A percentile compares a stretch with the other conserved stretches of the same genome.
These are phyloP conservation scores for Multifurca ochricompacta DNA, from an alignment of 768 basidiomycete species.

Conservation along the genomic window DNA sequence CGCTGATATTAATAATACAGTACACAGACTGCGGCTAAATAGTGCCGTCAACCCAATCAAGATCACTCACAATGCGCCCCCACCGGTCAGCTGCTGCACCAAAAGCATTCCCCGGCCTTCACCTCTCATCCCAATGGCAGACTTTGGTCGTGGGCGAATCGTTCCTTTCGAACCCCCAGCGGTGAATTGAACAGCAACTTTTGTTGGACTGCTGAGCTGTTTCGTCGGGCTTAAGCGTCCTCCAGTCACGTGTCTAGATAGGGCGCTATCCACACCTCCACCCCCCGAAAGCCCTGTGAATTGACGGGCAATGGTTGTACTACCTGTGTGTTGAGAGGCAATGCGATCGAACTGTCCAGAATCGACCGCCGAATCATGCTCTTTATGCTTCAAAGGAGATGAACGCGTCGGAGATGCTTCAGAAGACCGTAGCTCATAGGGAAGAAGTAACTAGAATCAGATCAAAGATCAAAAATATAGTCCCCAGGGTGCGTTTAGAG, in stretches of 20 bases:
- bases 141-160: conserved; percentile 57
- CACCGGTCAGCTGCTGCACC: conserved; percentile 72
- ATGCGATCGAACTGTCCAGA: conserved; percentile 28
- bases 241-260: conserved; percentile 55
- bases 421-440: conserved; percentile 39
- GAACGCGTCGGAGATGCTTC: conserved; percentile 46
- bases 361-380: conserved; percentile 36
- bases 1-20: conserved; percentile 12
- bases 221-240: conserved; percentile 60
- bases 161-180: conserved; percentile 27
- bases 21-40: background rate
- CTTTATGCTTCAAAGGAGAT: conserved; percentile 31
- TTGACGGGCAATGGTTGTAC: conserved; percentile 66
- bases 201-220: conserved; percentile 66
- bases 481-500: background rate
- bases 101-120: conserved; percentile 71
- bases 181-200: conserved; percentile 42
- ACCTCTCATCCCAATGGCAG: conserved; percentile 68
- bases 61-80: conserved; percentile 16
- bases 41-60: background rate
- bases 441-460: conserved; percentile 46
- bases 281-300: conserved; percentile 55
- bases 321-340: conserved; percentile 55
- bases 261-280: conserved; percentile 25
- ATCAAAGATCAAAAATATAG: conserved; percentile 1